These are phyloP conservation scores for Sonneratia alba DNA, from an alignment of 345 rosid species.

Conservation along the genomic window DNA sequence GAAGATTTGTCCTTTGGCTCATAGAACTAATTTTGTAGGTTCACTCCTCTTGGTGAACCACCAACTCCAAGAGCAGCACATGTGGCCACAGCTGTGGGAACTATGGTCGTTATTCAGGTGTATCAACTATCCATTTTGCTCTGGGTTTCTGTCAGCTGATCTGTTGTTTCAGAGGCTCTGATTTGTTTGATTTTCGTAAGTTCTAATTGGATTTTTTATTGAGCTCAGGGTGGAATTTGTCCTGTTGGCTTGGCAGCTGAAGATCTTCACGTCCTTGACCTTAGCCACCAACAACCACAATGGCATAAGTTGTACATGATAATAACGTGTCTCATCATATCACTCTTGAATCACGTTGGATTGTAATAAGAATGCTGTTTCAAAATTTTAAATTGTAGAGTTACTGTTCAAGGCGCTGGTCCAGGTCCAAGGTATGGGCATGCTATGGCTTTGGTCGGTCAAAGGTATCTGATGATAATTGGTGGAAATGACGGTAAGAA, in stretches of 20 bases:
- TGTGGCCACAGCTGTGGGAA: constrained; percentile 97
- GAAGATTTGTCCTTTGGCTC: neutral
- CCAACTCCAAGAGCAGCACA: constrained; percentile 99
- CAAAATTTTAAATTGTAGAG: constrained; percentile 33
- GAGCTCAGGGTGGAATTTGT: constrained; percentile 89
- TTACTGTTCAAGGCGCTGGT: constrained; percentile 98
- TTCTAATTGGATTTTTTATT: neutral
- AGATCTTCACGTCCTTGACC: constrained; percentile 99
- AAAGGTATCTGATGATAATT: constrained; percentile 97
- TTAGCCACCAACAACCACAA: constrained; percentile 85
- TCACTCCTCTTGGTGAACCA: constrained; percentile 89
- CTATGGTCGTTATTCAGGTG: constrained; percentile 99
- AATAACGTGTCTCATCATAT: constrained; percentile 2
- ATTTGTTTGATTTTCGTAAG: neutral
- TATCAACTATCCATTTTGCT: neutral
- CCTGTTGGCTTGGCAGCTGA: constrained; percentile 99
- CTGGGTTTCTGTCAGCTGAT: neutral
- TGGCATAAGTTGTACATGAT: constrained; percentile 71
- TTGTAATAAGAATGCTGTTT: constrained; percentile 17
- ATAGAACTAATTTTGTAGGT: constrained; percentile 29
- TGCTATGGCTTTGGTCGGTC: constrained; percentile 98
- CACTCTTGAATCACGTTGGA: neutral
- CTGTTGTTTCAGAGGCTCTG: neutral
- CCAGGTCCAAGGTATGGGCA: constrained; percentile 99
- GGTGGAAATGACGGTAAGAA: constrained; percentile 95